Base-by-base conservation (phyloP, 208 protist genomes). In the Naegleria gruberi region DNA sequence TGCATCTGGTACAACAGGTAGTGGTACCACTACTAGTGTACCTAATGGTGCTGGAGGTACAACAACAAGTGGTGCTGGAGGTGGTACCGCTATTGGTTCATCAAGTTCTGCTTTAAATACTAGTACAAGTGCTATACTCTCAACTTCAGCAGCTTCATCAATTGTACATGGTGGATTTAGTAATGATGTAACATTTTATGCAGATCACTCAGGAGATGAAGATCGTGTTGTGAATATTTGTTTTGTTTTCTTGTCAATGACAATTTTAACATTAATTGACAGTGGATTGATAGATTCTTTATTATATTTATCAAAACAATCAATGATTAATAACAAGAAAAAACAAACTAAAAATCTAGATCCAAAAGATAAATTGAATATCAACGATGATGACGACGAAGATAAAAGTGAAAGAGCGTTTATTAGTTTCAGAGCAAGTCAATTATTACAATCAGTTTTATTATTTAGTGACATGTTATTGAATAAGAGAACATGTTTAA, bases 391-490 rank as follows among this genome's bases (percentile, higher is more conserved):
- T 65, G 51, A 65, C 30, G 82, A 45, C 8, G 82, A 87, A 40
- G 51, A 65, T 19, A 65, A 65, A 23, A 23, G 51, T 23, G 51
- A 65, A 65, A 10, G 51, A 30, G 51, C 51, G 1, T 77, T 77
- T 77, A 77, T 77, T 37, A 77, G 65, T 26, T 77, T 77, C n/a
- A 57, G 84, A 73, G 43, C 84, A 19, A 30, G 34, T 40, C 45
- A 88, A 88, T 30, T 88, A n/a, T 47, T 88, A 88, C 84, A 88
- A 65, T 30, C 3, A 43, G 6, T 88, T 5, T 65, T 88, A 57
- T 4, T 65, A 17, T 88, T 88, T 30, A 45, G 34, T 30, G 84
- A 88, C 30, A 37, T 41, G 19, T 65, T 88, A 41, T 30, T 88
- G 26, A 45, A 7, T 34, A 44, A 23, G 7, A 26, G 40, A 30